These are phyloP conservation scores for Pleurotus pulmonarius DNA, from an alignment of 768 basidiomycete genomes.

Conservation along the genomic window DNA sequence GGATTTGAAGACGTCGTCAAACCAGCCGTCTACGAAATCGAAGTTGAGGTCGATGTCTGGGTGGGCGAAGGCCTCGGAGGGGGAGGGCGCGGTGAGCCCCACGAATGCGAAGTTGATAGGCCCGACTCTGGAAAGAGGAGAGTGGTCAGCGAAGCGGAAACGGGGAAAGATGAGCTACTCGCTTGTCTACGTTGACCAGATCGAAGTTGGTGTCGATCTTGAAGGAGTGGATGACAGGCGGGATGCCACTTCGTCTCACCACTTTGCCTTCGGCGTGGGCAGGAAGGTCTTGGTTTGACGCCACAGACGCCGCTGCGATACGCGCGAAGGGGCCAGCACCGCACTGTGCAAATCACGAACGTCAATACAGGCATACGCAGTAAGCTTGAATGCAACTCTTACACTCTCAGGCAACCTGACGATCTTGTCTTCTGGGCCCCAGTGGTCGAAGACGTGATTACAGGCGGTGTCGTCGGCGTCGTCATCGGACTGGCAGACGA, in stretches of 20 bases:
- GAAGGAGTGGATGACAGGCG: conserved; percentile 26
- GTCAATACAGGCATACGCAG: too few relatives aligned
- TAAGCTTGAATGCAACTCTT: too few relatives aligned
- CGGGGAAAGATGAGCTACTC: not conserved
- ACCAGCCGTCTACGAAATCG: conserved; percentile 11
- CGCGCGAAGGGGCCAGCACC: too few relatives aligned
- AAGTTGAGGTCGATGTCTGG: conserved; percentile 9
- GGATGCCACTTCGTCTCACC: conserved; percentile 18
- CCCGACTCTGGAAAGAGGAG: not conserved
- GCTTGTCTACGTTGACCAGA: conserved; percentile 17
- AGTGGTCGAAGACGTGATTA: too few relatives aligned
- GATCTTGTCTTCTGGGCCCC: too few relatives aligned
- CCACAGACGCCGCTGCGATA: conserved; percentile 3
- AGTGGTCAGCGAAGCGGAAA: too few relatives aligned
- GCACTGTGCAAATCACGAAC: too few relatives aligned
- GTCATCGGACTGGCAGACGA: too few relatives aligned
- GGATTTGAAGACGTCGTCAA: conserved; percentile 4
- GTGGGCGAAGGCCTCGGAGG: not conserved
- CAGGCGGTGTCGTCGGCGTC: too few relatives aligned
- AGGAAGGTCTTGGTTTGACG: conserved; percentile 32
- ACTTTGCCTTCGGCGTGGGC: conserved; percentile 16
- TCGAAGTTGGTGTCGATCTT: conserved; percentile 29
- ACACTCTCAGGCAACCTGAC: too few relatives aligned
- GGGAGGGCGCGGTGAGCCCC: conserved; percentile 2
- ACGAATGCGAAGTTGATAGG: conserved; percentile 8